These are phyloP conservation scores for Arabidopsis hybrid DNA, from an alignment of 441 rosid genomes.

Conservation along the genomic window DNA sequence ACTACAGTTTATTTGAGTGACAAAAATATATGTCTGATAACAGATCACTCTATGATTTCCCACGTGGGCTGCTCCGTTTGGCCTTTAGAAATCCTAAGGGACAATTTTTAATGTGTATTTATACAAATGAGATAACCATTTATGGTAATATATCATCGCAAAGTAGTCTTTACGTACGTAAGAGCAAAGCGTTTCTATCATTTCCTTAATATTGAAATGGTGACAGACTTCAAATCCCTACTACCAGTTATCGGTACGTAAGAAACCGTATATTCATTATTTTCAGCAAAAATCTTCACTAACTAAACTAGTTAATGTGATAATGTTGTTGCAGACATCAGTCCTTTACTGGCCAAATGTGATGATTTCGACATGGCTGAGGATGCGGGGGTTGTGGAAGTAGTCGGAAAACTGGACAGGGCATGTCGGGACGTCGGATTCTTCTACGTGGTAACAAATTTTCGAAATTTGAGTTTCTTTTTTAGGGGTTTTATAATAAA, in stretches of 20 bases:
- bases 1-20: background rate
- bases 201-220: background rate
- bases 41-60: background rate
- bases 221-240: background rate
- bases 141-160: background rate
- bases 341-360: constrained; percentile 61
- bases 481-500: background rate
- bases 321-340: constrained; percentile 55
- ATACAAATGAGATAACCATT: background rate
- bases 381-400: constrained; percentile 61
- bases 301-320: background rate
- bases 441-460: constrained; percentile 75
- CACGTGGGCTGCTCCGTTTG: background rate
- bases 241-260: constrained; percentile 53
- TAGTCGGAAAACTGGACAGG: constrained; percentile 63
- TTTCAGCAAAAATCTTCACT: background rate
- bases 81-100: background rate
- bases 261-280: background rate
- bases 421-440: constrained; percentile 86
- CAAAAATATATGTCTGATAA: background rate
- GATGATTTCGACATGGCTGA: constrained; percentile 64
- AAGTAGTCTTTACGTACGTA: background rate
- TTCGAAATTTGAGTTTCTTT: background rate
- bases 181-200: background rate
- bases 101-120: background rate